phyloP scores from a whole-genome alignment of 352 stramenopile genomes.

The Globisporangium nagaii region DNA sequence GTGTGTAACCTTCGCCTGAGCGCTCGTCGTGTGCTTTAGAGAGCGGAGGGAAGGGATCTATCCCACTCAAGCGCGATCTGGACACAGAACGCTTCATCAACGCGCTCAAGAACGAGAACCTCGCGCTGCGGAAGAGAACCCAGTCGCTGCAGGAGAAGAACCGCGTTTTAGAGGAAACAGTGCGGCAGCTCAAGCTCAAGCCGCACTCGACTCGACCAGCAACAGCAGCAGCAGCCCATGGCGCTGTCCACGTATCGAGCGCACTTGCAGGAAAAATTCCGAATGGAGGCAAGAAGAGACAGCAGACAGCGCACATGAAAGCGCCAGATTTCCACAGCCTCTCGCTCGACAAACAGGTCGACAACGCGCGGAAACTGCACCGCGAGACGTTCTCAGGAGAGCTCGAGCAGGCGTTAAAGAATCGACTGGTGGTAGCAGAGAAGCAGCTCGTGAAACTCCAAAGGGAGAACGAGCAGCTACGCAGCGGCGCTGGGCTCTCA shows the following conservation, averaged over 20 bases:
- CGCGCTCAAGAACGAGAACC: slow-evolving; percentile 74
- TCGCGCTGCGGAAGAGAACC: slow-evolving; percentile 65
- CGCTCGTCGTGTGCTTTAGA: slow-evolving; percentile 14
- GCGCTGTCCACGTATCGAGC: background rate
- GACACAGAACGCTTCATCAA: slow-evolving; percentile 81
- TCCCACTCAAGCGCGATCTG: slow-evolving; percentile 48
- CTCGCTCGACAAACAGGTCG: slow-evolving; percentile 34
- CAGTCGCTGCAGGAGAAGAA: slow-evolving; percentile 69
- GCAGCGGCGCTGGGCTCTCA: slow-evolving; percentile 1
- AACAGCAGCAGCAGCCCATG: background rate
- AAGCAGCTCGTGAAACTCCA: slow-evolving; percentile 67
- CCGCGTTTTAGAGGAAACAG: slow-evolving; percentile 52
- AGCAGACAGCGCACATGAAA: background rate
- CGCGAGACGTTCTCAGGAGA: slow-evolving; percentile 46
- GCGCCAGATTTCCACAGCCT: slow-evolving; percentile 18
- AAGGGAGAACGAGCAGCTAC: slow-evolving; percentile 62
- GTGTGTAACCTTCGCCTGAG: background rate
- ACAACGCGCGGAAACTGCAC: slow-evolving; percentile 42
- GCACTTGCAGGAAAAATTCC: slow-evolving; percentile 11
- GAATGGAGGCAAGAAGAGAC: background rate
- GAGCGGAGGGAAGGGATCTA: slow-evolving; percentile 16
- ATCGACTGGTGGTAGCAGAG: slow-evolving; percentile 55
- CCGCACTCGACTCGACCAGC: slow-evolving; percentile 5
- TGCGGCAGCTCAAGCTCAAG: slow-evolving; percentile 24
- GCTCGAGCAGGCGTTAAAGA: slow-evolving; percentile 70